Percentiles rank a stretch among this genome's conserved stretches.
Conservation (phyloP, 108 stramenopile genomes). For the Schizochytrium sp. region DNA sequence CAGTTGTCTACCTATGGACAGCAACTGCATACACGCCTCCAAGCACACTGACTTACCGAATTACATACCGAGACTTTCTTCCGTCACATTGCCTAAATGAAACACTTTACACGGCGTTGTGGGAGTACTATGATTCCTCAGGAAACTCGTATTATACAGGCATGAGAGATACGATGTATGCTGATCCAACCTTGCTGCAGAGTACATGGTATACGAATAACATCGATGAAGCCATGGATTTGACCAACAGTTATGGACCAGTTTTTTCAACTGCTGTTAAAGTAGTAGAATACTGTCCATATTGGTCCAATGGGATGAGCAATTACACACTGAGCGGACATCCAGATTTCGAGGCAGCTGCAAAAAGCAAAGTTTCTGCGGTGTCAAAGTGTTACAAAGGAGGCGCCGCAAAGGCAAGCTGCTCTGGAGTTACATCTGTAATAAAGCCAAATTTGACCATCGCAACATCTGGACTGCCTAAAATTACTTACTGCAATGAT, state of each 20-base stretch:
- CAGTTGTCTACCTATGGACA: neutral
- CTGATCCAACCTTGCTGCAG: neutral
- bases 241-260: neutral
- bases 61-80: conserved; percentile 41
- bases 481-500: neutral
- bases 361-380: neutral
- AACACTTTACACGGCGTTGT: neutral
- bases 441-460: neutral
- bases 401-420: neutral
- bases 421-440: neutral
- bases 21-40: conserved; percentile 2
- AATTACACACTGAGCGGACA: neutral
- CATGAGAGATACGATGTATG: neutral
- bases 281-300: conserved; percentile 6
- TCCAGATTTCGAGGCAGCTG: conserved; percentile 33
- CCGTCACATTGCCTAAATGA: conserved; percentile 28
- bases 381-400: neutral
- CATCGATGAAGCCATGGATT: neutral
- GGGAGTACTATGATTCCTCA: neutral
- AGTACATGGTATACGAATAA: neutral
- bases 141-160: neutral
- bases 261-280: neutral
- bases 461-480: conserved; percentile 25
- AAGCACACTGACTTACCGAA: conserved; percentile 2
- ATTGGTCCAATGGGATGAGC: neutral